These are phyloP conservation scores for Exophiala xenobiotica DNA, from an alignment of 2,329 filamentous ascomycete genomes.

Conservation along the genomic window DNA sequence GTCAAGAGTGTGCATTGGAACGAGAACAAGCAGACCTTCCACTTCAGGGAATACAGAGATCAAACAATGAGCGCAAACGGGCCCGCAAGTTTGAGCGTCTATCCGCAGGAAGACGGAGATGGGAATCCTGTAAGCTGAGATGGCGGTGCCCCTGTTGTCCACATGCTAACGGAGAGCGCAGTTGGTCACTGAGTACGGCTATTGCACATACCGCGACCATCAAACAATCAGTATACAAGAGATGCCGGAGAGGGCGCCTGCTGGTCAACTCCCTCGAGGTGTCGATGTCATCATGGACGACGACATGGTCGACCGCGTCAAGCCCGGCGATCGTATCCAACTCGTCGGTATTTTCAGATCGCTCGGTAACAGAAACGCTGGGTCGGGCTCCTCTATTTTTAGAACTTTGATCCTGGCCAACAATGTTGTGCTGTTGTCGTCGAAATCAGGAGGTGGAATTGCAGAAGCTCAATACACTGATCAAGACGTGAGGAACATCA, in stretches of 20 bases:
- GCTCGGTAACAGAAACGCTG: slow-evolving; percentile 89
- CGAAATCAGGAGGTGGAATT: slow-evolving; percentile 91
- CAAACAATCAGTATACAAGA: slow-evolving; percentile 98
- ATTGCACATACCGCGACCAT: slow-evolving; percentile 92
- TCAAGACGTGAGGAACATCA: slow-evolving; percentile 97
- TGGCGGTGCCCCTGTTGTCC: slow-evolving; percentile 5
- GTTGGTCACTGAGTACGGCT: slow-evolving; percentile 91
- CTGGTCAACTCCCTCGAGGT: slow-evolving; percentile 88
- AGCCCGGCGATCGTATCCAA: slow-evolving; percentile 93
- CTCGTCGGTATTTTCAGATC: slow-evolving; percentile 95
- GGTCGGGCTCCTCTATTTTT: slow-evolving; percentile 87
- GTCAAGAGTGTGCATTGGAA: slow-evolving; percentile 98
- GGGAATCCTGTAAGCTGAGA: slow-evolving; percentile 67
- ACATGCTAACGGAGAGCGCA: slow-evolving; percentile 32
- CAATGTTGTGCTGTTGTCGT: slow-evolving; percentile 90
- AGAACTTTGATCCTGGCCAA: slow-evolving; percentile 92
- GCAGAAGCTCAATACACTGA: slow-evolving; percentile 91
- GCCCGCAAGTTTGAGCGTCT: slow-evolving; percentile 84
- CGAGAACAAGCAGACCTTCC: slow-evolving; percentile 80
- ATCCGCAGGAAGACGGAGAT: slow-evolving; percentile 89
- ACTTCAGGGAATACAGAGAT: slow-evolving; percentile 87
- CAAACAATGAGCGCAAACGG: slow-evolving; percentile 94
- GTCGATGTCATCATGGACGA: slow-evolving; percentile 97
- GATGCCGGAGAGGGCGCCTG: slow-evolving; percentile 95
- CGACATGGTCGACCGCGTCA: slow-evolving; percentile 89